Evolutionary conservation across 2,329 filamentous ascomycete genomes (phyloP).

Genomic region (Colletotrichum falcatum): DNA sequence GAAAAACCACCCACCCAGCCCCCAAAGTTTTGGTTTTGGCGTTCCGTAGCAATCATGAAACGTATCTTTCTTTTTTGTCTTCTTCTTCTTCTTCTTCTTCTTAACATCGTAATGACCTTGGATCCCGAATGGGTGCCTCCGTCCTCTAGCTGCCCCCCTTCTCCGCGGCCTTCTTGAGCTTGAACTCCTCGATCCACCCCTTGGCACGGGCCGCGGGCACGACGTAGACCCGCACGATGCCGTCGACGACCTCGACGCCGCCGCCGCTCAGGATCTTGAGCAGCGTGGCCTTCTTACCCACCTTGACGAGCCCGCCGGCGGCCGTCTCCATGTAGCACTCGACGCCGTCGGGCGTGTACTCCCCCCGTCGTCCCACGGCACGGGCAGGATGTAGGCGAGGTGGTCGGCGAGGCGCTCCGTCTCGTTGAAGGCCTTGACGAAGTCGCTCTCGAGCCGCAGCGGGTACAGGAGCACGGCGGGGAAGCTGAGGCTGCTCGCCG

Average conservation of each 20-base stretch:
- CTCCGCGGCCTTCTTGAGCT: constrained; percentile 74
- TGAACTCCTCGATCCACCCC: constrained; percentile 87
- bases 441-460: constrained; percentile 83
- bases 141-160: constrained; percentile 45
- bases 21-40: constrained; percentile 9
- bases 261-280: constrained; percentile 80
- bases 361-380: constrained; percentile 84
- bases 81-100: too few species aligned
- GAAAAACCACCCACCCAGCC: constrained; percentile 14
- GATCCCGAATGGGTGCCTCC: neutral
- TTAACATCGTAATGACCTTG: neutral
- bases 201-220: constrained; percentile 78
- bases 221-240: constrained; percentile 84
- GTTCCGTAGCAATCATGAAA: constrained; percentile 19
- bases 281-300: constrained; percentile 85
- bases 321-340: constrained; percentile 92
- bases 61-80: neutral
- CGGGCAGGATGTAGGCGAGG: constrained; percentile 85
- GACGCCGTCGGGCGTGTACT: constrained; percentile 75
- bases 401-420: constrained; percentile 80
- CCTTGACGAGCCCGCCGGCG: constrained; percentile 84
- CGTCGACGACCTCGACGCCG: constrained; percentile 89
- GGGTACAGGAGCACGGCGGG: constrained; percentile 90
- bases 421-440: constrained; percentile 89
- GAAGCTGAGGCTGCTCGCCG: constrained; percentile 77